phyloP scores from a whole-genome alignment of 2,329 filamentous ascomycete species.

The Elsinoe fawcettii region DNA sequence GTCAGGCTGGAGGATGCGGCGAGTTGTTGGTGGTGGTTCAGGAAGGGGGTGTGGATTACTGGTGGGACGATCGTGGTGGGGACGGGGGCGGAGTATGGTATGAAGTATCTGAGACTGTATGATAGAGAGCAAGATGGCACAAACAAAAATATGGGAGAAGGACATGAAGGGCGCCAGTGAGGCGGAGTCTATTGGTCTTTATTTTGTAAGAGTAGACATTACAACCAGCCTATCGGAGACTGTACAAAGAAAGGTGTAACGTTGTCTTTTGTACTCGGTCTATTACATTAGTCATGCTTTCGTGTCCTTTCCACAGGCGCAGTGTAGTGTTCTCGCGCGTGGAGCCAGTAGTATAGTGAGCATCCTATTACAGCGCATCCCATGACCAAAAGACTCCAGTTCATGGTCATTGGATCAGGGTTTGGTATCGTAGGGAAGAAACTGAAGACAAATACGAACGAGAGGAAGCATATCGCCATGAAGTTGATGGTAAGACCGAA shows the following conservation, averaged over 20 bases:
- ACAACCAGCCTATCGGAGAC: background rate
- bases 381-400: slow-evolving; percentile 11
- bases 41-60: slow-evolving; percentile 53
- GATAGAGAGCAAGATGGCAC: background rate
- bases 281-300: slow-evolving; percentile 13
- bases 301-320: slow-evolving; percentile 11
- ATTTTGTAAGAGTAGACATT: background rate
- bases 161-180: background rate
- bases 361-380: slow-evolving; percentile 3
- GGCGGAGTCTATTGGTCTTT: background rate
- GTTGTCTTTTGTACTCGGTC: background rate
- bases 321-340: slow-evolving; percentile 7
- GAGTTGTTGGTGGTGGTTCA: slow-evolving; percentile 60
- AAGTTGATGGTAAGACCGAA: slow-evolving; percentile 35
- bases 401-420: slow-evolving; percentile 9
- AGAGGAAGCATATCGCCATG: slow-evolving; percentile 33
- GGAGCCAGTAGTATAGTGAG: slow-evolving; percentile 6
- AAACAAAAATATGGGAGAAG: background rate
- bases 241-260: background rate
- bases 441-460: slow-evolving; percentile 41
- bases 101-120: slow-evolving; percentile 19
- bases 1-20: slow-evolving; percentile 50
- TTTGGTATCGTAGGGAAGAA: slow-evolving; percentile 34
- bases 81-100: slow-evolving; percentile 47
- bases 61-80: slow-evolving; percentile 52